Percentiles rank a stretch among this genome's conserved stretches.
phyloP scores from a whole-genome alignment of 1,284 basidiomycete genomes.

The Ustilago xerochloae region DNA sequence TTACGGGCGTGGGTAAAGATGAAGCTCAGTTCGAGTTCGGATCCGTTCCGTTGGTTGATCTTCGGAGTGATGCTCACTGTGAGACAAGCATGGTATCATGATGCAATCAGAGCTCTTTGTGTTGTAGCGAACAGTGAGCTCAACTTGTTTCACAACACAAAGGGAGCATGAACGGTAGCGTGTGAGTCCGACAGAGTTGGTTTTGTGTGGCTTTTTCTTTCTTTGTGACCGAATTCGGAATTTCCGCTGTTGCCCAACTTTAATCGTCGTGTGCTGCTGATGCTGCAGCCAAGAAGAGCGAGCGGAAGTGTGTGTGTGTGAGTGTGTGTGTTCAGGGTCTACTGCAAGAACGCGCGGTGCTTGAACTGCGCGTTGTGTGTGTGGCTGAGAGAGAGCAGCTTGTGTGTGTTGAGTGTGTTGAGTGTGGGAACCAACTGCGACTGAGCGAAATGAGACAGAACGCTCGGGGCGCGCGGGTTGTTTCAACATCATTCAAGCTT shows the following conservation, averaged over 20 bases:
- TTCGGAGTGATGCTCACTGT: background rate
- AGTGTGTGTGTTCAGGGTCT: constrained; percentile 6
- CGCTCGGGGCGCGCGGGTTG: no score
- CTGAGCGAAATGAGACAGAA: no score
- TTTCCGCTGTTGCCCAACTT: background rate
- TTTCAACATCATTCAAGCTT: no score
- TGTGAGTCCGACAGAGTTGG: background rate
- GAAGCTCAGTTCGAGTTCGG: constrained; percentile 1
- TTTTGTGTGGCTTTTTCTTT: no score
- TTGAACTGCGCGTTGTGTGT: background rate
- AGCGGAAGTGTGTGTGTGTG: background rate
- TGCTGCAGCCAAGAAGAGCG: no score
- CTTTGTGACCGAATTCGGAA: constrained; percentile 8
- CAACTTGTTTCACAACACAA: background rate
- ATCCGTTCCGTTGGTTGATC: background rate
- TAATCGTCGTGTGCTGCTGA: background rate
- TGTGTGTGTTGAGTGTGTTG: background rate
- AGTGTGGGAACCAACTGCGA: no score
- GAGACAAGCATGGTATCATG: no score
- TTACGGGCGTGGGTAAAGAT: background rate
- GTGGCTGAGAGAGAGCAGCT: background rate
- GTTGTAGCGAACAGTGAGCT: background rate
- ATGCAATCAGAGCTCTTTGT: background rate
- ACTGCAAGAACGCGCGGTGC: background rate
- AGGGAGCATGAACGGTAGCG: background rate